Evolutionary conservation across 768 basidiomycete species (phyloP).

Genomic region (Amanita fuliginea): DNA sequence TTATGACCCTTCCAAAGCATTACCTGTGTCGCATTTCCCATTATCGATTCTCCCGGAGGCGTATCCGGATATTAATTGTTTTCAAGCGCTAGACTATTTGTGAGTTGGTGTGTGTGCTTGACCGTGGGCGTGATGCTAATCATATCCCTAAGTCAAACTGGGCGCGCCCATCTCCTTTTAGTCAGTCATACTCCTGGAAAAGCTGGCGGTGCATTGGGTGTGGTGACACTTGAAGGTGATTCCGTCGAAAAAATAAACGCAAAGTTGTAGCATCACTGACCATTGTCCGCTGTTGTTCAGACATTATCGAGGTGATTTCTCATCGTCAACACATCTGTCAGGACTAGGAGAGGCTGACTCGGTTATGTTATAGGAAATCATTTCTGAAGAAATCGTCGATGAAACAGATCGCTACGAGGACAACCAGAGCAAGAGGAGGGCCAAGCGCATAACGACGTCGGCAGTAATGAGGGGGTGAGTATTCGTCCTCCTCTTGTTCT

Average conservation of each 20-base stretch:
- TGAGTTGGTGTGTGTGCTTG: slow-evolving; percentile 18
- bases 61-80: slow-evolving; percentile 78
- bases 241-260: slow-evolving; percentile 9
- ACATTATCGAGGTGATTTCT: slow-evolving; percentile 56
- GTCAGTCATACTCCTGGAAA: slow-evolving; percentile 77
- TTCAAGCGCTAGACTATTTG: slow-evolving; percentile 94
- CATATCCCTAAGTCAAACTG: slow-evolving; percentile 62
- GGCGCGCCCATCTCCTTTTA: slow-evolving; percentile 84
- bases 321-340: neutral
- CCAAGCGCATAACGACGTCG: slow-evolving; percentile 60
- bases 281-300: slow-evolving; percentile 19
- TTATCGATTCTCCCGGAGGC: slow-evolving; percentile 88
- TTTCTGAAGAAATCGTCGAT: slow-evolving; percentile 92
- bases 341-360: neutral
- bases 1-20: slow-evolving; percentile 77
- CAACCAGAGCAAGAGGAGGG: slow-evolving; percentile 70
- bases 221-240: slow-evolving; percentile 78
- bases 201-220: slow-evolving; percentile 79
- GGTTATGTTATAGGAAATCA: slow-evolving; percentile 57
- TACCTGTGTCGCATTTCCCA: slow-evolving; percentile 64
- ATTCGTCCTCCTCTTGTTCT: neutral
- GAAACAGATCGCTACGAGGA: slow-evolving; percentile 89
- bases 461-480: slow-evolving; percentile 71
- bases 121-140: neutral
- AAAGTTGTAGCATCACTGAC: neutral